Conservation (phyloP, 2,329 filamentous ascomycete genomes). For the Aspergillus puulaauensis region DNA sequence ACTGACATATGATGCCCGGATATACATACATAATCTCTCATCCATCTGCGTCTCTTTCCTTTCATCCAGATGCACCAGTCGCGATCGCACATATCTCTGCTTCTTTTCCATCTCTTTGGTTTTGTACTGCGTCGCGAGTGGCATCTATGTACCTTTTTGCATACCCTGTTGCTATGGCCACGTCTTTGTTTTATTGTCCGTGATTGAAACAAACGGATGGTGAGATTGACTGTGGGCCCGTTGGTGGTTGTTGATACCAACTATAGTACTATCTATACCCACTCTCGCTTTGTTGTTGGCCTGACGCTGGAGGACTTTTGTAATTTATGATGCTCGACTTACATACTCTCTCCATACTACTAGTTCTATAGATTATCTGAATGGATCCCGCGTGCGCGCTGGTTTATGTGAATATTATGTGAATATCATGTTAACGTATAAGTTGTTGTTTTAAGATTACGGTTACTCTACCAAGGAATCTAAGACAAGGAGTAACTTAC, state of each 20-base stretch:
- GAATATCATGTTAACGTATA: neutral
- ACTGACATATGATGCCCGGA: slow-evolving; percentile 19
- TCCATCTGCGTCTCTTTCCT: slow-evolving; percentile 15
- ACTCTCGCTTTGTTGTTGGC: too few species aligned
- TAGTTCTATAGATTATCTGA: neutral
- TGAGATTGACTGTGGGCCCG: too few species aligned
- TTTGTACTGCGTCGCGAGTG: neutral
- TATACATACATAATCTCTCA: slow-evolving; percentile 20
- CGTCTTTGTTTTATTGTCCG: neutral
- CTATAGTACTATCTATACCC: too few species aligned
- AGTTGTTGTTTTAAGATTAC: neutral
- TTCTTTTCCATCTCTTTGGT: neutral
- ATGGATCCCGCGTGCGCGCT: neutral
- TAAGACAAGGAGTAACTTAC: too few species aligned
- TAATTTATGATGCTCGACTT: neutral
- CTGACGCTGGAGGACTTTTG: neutral
- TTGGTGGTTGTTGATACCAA: too few species aligned
- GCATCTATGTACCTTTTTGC: slow-evolving; percentile 11
- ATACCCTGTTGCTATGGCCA: slow-evolving; percentile 7
- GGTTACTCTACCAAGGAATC: too few species aligned
- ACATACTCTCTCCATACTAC: neutral
- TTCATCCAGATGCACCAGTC: slow-evolving; percentile 10
- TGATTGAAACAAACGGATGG: neutral
- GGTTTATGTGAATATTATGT: neutral
- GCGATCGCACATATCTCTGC: neutral